Evolutionary conservation across 2,329 filamentous ascomycete species (phyloP).

Genomic region (Chrysoporthe puriensis): DNA sequence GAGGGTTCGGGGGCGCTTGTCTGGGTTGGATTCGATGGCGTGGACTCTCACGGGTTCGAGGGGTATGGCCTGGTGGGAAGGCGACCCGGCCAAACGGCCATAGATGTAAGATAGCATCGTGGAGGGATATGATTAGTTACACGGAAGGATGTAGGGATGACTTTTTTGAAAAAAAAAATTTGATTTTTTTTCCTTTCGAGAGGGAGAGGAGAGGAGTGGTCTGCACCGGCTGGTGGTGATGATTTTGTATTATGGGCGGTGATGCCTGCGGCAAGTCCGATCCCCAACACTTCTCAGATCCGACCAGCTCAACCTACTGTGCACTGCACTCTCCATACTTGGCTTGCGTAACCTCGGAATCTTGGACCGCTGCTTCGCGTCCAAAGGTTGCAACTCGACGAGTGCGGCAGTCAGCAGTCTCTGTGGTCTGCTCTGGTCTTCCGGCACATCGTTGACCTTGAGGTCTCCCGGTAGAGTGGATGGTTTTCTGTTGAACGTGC

Average conservation of each 20-base stretch:
- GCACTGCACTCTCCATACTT: background rate
- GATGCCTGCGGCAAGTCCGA: background rate
- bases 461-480: background rate
- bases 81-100: slow-evolving; percentile 34
- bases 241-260: background rate
- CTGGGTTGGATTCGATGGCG: slow-evolving; percentile 77
- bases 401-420: background rate
- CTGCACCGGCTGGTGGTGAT: background rate
- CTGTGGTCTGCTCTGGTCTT: background rate
- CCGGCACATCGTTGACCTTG: background rate
- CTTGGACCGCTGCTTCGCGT: background rate
- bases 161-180: too few relatives aligned
- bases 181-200: background rate
- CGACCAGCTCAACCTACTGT: background rate
- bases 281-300: slow-evolving; percentile 8
- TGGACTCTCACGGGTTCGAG: slow-evolving; percentile 74
- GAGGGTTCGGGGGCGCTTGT: slow-evolving; percentile 79
- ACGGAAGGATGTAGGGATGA: background rate
- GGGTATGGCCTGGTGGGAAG: slow-evolving; percentile 46
- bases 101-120: slow-evolving; percentile 38
- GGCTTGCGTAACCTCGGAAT: background rate
- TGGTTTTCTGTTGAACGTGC: background rate
- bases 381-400: background rate
- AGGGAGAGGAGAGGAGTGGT: background rate
- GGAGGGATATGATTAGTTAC: slow-evolving; percentile 24